Evolutionary conservation across 2,329 filamentous ascomycete genomes (phyloP), one percentile per base, ranked within the genome.

Genomic region (Pseudocercospora pini-densiflorae): DNA sequence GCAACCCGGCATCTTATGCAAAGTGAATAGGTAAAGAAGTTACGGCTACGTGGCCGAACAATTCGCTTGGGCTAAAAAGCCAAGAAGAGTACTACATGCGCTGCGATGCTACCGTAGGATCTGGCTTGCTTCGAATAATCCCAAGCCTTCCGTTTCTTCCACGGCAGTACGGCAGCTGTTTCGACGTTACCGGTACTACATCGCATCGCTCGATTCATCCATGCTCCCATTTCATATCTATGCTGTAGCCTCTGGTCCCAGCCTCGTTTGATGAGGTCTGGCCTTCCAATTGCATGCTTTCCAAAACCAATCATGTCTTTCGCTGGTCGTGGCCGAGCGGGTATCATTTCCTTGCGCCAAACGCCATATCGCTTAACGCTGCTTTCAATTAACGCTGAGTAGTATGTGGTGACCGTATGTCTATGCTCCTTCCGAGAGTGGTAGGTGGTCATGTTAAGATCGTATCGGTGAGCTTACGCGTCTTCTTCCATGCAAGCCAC

Each of bases 401-500:
- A 36, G 33, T 54, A 54, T 54, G 8, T 54, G 45, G 27, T 54
- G 51, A 29, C 27, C 16, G 16, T 27, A 5, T 21, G 27, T 27
- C 19, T 31, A 54, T 54, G 14, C 51, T 54, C 27, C 14, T 21
- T 24, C 45, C 45, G 5, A 49, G 23, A 49, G 45, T n/a, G 19
- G 23, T 24, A 49, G 19, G 10, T 49, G 19, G 9, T 49, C 12
- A 49, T 51, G 19, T 19, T 19, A 59, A 59, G 23, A 43, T 53
- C 45, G 23, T 29, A 31, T 2, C 43, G 36, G 59, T 29, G 12
- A 58, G 45, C 12, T 64, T 53, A 64, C 16, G 33, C 19, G 19
- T 60, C 63, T 33, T 49, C 70, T 40, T 74, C 71, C 63, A 72
- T 68, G 59, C 72, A 74, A 45, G 69, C 71, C 9, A 74, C 83